Percentiles rank a stretch among this genome's conserved stretches.
These are phyloP conservation scores for Xylogone sp. DNA, from an alignment of 2,329 filamentous ascomycete genomes.

Conservation along the genomic window DNA sequence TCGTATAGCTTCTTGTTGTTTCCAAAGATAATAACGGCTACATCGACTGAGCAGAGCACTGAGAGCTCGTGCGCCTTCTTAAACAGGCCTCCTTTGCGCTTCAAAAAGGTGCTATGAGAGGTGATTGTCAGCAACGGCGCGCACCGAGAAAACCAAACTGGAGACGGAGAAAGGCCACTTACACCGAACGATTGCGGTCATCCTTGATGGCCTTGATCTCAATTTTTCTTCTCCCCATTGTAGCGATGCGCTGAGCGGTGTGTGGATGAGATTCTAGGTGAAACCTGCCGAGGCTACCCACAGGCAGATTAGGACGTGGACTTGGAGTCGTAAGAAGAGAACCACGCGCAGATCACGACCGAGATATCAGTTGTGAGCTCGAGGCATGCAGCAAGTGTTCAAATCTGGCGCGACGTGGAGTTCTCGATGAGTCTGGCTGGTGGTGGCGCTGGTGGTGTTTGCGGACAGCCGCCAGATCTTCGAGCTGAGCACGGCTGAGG, in stretches of 20 bases:
- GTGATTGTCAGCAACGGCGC: slow-evolving; percentile 1
- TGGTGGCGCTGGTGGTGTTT: not conserved
- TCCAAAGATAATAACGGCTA: slow-evolving; percentile 97
- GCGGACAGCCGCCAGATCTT: no score
- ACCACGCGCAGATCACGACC: not conserved
- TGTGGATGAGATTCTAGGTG: not conserved
- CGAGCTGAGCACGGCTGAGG: not conserved
- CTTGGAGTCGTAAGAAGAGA: not conserved
- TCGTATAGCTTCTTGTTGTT: slow-evolving; percentile 99
- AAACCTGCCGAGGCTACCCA: not conserved
- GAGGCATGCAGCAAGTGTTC: not conserved
- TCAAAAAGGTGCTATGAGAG: slow-evolving; percentile 78
- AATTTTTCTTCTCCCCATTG: slow-evolving; percentile 97
- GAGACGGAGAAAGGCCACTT: slow-evolving; percentile 31
- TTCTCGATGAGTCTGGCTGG: not conserved
- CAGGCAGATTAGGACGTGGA: not conserved
- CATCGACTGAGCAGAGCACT: slow-evolving; percentile 95
- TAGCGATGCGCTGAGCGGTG: slow-evolving; percentile 29
- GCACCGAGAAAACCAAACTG: not conserved
- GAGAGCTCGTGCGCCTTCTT: slow-evolving; percentile 99
- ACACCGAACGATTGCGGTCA: slow-evolving; percentile 97
- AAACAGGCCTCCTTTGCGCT: slow-evolving; percentile 97
- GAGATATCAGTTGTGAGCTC: not conserved
- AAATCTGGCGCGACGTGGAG: not conserved
- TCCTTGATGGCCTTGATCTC: slow-evolving; percentile 99